Evolutionary conservation across 768 basidiomycete genomes (phyloP).

Genomic region (Rhizopogon sp.): DNA sequence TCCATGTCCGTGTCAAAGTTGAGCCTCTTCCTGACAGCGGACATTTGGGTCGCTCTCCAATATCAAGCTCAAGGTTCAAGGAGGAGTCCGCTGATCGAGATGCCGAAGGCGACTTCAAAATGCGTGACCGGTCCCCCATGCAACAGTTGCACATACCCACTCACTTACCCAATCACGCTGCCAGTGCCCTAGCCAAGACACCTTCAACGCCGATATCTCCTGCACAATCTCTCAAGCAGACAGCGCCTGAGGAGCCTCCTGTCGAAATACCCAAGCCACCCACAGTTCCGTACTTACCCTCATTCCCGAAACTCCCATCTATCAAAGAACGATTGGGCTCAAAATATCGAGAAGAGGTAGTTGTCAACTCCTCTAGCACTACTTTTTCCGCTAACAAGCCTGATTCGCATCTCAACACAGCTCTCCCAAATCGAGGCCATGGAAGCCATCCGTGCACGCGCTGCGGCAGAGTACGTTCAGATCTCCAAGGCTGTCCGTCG

Average conservation of each 20-base stretch:
- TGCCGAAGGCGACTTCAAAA: slow-evolving; percentile 14
- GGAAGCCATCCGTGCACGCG: slow-evolving; percentile 33
- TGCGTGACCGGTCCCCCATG: slow-evolving; percentile 16
- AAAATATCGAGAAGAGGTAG: slow-evolving; percentile 19
- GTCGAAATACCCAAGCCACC: not conserved
- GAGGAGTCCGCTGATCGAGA: slow-evolving; percentile 13
- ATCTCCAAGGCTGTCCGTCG: slow-evolving; percentile 38
- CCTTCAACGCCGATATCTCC: slow-evolving; percentile 5
- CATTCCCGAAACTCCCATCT: slow-evolving; percentile 20
- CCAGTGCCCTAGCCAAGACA: not conserved
- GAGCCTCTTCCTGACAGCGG: not conserved
- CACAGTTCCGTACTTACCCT: slow-evolving; percentile 27
- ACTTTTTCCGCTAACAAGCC: not conserved
- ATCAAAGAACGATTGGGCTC: not conserved
- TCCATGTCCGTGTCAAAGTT: not conserved
- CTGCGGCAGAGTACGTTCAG: slow-evolving; percentile 35
- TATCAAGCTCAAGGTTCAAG: slow-evolving; percentile 5
- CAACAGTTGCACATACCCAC: slow-evolving; percentile 19
- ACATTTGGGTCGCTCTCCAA: not conserved
- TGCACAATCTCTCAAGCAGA: slow-evolving; percentile 3
- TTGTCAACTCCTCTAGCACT: not conserved
- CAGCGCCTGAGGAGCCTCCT: not conserved
- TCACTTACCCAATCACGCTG: not conserved
- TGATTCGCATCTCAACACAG: not conserved
- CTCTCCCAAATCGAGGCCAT: slow-evolving; percentile 26